These are phyloP conservation scores for Candida gigantensis DNA, from an alignment of 1,139 yeast genomes.

Conservation along the genomic window DNA sequence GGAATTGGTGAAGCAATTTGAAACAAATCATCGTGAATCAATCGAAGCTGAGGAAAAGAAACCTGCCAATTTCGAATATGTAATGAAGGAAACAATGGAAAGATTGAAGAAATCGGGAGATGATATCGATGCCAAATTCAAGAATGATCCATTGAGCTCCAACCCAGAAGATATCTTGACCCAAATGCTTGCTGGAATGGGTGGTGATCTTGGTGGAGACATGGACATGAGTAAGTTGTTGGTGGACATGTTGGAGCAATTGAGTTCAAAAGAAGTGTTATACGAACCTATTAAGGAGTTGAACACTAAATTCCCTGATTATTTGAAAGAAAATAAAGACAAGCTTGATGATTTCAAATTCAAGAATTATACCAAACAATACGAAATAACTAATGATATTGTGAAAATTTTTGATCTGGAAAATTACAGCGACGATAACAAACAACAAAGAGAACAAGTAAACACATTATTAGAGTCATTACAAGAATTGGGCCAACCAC, in stretches of 20 bases:
- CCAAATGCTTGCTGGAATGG: slow-evolving; percentile 53
- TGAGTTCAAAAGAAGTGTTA: slow-evolving; percentile 82
- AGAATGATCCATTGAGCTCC: slow-evolving; percentile 46
- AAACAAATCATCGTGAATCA: slow-evolving; percentile 36
- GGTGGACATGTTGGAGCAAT: slow-evolving; percentile 77
- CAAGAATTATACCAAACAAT: slow-evolving; percentile 54
- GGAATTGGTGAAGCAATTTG: no score
- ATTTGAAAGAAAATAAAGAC: slow-evolving; percentile 53
- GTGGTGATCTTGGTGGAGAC: slow-evolving; percentile 48
- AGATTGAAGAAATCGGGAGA: slow-evolving; percentile 72
- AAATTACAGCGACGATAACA: slow-evolving; percentile 53
- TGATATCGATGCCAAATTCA: slow-evolving; percentile 62
- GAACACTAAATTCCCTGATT: slow-evolving; percentile 66
- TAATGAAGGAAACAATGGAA: slow-evolving; percentile 79
- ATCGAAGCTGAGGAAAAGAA: slow-evolving; percentile 34
- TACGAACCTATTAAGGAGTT: slow-evolving; percentile 89
- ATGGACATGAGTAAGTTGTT: slow-evolving; percentile 64
- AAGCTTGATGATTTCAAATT: slow-evolving; percentile 49
- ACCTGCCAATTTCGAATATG: slow-evolving; percentile 62
- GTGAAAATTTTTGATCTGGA: slow-evolving; percentile 58
- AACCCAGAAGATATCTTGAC: slow-evolving; percentile 62
- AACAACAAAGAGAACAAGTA: slow-evolving; percentile 53
- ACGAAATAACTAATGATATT: slow-evolving; percentile 53
- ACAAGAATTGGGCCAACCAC: slow-evolving; percentile 88
- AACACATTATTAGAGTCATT: slow-evolving; percentile 63